These are phyloP conservation scores for Alternaria triticimaculans DNA, from an alignment of 2,329 filamentous ascomycete species.

Conservation along the genomic window DNA sequence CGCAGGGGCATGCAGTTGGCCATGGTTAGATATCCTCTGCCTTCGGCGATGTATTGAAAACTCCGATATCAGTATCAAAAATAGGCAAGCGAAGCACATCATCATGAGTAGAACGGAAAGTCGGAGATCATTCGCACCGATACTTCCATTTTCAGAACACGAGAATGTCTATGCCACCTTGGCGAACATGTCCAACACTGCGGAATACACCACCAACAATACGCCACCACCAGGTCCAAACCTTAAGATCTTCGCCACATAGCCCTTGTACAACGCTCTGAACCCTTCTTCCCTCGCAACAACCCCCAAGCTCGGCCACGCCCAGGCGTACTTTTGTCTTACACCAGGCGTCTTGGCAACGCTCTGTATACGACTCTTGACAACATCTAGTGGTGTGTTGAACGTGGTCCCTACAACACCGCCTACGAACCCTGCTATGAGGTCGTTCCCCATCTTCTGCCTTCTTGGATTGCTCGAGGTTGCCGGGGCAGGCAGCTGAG, in stretches of 20 bases:
- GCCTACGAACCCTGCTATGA: slow-evolving; percentile 38
- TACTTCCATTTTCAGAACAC: neutral
- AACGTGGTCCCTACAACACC: slow-evolving; percentile 39
- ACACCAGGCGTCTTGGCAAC: slow-evolving; percentile 35
- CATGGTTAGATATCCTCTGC: neutral
- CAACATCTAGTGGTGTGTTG: slow-evolving; percentile 41
- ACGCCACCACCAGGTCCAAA: slow-evolving; percentile 42
- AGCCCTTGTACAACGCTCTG: slow-evolving; percentile 39
- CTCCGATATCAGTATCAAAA: neutral
- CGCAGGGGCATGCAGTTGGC: neutral
- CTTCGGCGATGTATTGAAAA: neutral
- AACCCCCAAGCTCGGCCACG: slow-evolving; percentile 36
- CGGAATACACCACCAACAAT: slow-evolving; percentile 38
- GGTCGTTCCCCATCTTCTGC: slow-evolving; percentile 38
- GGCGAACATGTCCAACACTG: slow-evolving; percentile 30
- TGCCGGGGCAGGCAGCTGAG: slow-evolving; percentile 26
- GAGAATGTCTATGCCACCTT: slow-evolving; percentile 17
- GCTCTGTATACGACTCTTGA: slow-evolving; percentile 43
- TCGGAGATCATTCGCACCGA: neutral
- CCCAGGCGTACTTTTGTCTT: slow-evolving; percentile 38
- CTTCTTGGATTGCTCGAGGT: slow-evolving; percentile 19
- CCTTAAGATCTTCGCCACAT: slow-evolving; percentile 39
- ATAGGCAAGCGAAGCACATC: neutral
- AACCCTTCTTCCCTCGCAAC: slow-evolving; percentile 38
- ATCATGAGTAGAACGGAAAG: neutral